These are phyloP conservation scores for Zizania palustris DNA, from an alignment of 202 grass and related monocot species.

Conservation along the genomic window DNA sequence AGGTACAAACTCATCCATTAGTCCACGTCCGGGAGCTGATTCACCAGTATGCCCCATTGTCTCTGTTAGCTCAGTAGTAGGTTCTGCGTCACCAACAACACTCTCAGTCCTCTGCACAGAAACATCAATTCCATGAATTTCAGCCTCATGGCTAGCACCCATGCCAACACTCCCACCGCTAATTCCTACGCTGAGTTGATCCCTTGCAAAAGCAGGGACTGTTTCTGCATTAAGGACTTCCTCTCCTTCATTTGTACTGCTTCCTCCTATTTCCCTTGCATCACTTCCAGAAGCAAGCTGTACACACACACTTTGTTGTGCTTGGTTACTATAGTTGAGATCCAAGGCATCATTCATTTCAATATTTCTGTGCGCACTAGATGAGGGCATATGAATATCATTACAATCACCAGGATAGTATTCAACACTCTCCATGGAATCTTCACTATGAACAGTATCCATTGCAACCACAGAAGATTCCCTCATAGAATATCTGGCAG, in stretches of 20 bases:
- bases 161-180: slow-evolving; percentile 98
- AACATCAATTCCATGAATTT: slow-evolving; percentile 90
- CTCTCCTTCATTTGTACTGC: slow-evolving; percentile 96
- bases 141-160: slow-evolving; percentile 95
- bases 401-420: slow-evolving; percentile 78
- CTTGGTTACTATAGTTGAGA: slow-evolving; percentile 94
- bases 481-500: slow-evolving; percentile 75
- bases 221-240: slow-evolving; percentile 93
- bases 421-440: slow-evolving; percentile 98
- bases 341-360: slow-evolving; percentile 87
- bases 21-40: slow-evolving; percentile 77
- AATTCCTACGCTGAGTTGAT: slow-evolving; percentile 85
- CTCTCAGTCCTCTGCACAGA: slow-evolving; percentile 83
- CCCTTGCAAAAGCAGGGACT: slow-evolving; percentile 65
- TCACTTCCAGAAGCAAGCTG: slow-evolving; percentile 85
- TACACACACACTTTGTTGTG: slow-evolving; percentile 80
- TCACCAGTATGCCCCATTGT: slow-evolving; percentile 93
- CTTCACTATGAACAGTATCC: slow-evolving; percentile 68
- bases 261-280: slow-evolving; percentile 84
- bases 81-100: slow-evolving; percentile 83
- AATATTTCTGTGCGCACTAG: slow-evolving; percentile 64
- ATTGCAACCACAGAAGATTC: slow-evolving; percentile 96
- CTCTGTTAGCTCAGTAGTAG: slow-evolving; percentile 84
- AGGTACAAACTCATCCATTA: slow-evolving; percentile 83
- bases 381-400: slow-evolving; percentile 80